These are phyloP conservation scores for Fraxinus sp. DNA, from an alignment of 305 asterid species.

Conservation along the genomic window DNA sequence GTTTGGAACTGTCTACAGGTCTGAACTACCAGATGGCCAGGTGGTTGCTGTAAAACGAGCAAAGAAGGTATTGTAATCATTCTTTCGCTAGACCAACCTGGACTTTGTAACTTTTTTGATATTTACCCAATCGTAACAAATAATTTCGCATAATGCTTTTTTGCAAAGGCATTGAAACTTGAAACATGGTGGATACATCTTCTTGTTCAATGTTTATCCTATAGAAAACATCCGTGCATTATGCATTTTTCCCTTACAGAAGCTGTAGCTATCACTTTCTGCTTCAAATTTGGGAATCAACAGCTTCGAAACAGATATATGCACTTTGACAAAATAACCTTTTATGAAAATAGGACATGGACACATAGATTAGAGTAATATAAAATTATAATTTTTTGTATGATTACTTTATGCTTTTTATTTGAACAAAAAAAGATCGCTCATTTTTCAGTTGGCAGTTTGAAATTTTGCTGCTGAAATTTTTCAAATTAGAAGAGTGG, in stretches of 20 bases:
- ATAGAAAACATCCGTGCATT: not conserved
- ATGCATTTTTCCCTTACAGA: not conserved
- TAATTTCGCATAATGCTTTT: not conserved
- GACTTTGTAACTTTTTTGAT: not conserved
- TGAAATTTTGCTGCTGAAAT: not conserved
- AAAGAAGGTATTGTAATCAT: slow-evolving; percentile 56
- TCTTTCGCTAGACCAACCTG: slow-evolving; percentile 14
- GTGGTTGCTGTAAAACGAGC: slow-evolving; percentile 93
- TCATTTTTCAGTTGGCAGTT: not conserved
- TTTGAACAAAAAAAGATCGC: not conserved
- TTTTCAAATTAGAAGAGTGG: not conserved
- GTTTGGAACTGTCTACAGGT: slow-evolving; percentile 89
- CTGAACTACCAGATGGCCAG: slow-evolving; percentile 74
- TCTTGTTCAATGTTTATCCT: not conserved
- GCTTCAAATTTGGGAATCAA: not conserved
- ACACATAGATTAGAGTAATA: not conserved
- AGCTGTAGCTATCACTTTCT: not conserved
- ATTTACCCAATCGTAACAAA: not conserved
- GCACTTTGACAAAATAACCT: not conserved
- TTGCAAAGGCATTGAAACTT: not conserved
- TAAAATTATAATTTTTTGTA: not conserved
- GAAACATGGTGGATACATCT: not conserved
- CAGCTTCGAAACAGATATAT: not conserved
- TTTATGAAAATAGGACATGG: not conserved
- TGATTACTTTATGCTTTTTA: not conserved